Base-by-base conservation (phyloP, 2,329 filamentous ascomycete species). In the Dactylellina parvicollis region DNA sequence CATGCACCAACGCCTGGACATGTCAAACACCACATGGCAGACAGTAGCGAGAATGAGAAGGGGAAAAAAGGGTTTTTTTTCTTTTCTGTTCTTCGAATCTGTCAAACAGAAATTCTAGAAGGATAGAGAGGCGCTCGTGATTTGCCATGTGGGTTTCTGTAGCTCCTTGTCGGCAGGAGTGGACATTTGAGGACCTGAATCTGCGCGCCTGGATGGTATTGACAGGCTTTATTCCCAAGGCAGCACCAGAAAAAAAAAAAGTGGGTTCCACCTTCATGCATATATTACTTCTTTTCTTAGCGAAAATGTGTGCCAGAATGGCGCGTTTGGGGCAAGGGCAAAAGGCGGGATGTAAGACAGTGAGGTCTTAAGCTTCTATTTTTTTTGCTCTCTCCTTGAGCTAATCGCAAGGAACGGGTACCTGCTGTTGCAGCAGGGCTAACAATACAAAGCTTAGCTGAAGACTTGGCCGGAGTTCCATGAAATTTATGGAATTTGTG, bases 241-340 rank as follows among this genome's bases (percentile, higher is more conserved):
- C 59, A 66, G 52, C 57, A 66, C 52, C n/a, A 61, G 40, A 64
- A 54, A 38, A 42, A 42, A 44, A 3, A 44, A 28, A 24, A 18
- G 47, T 54, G 42, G 46, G 69, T 56, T 47, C 67, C 59, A 64
- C 60, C 30, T 56, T 66, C 54, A 47, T 56, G 60, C 69, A 66
- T 60, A 61, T 54, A 73, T 54, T 57, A 52, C 59, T 73, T 28
- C 61, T 64, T 66, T 66, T 66, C 60, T 55, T 66, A 54, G 69
- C 69, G 69, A 73, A 36, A 32, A 44, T 38, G 60, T 66, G 69
- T 73, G 55, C 69, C 69, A 73, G 69, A 73, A 73, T 73, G 69
- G 69, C 69, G 69, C 69, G 66, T 44, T 38, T 44, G 32, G 20
- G 54, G 24, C 54, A 64, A 26, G 46, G 44, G 12, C 60, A 34